Conservation (phyloP, 306 rosid genomes). For the Abrus precatorius region DNA sequence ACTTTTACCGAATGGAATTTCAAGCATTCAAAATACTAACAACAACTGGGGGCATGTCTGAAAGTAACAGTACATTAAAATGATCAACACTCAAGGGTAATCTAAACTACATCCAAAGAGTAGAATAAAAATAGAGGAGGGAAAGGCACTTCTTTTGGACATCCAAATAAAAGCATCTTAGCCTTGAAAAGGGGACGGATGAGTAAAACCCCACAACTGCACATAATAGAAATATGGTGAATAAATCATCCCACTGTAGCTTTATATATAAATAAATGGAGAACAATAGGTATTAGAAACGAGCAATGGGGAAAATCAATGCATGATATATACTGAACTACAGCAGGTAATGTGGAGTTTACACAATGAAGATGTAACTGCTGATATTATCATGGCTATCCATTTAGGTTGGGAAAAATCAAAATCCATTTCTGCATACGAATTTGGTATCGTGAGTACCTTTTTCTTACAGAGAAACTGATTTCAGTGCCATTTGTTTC, state of each 20-base stretch:
- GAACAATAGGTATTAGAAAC: constrained; percentile 15
- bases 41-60: constrained; percentile 5
- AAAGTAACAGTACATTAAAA: constrained; percentile 9
- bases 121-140: neutral
- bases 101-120: constrained; percentile 36
- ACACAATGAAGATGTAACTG: constrained; percentile 2
- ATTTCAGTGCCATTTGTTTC: constrained; percentile 15
- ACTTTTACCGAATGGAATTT: constrained; percentile 28
- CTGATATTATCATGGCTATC: neutral
- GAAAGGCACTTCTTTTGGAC: constrained; percentile 13
- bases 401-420: constrained; percentile 27
- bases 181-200: constrained; percentile 61
- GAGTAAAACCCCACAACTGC: constrained; percentile 99
- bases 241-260: constrained; percentile 26
- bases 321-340: constrained; percentile 31
- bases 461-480: neutral
- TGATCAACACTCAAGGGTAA: constrained; percentile 7
- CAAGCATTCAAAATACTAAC: constrained; percentile 42
- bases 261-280: neutral
- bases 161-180: constrained; percentile 42
- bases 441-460: neutral
- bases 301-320: constrained; percentile 26
- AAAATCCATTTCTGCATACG: constrained; percentile 15
- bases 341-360: neutral
- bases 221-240: constrained; percentile 44